Percentiles rank a stretch among this genome's conserved stretches.
These are phyloP conservation scores for Solanum paucissectum DNA, from an alignment of 257 asterid genomes.

Conservation along the genomic window DNA sequence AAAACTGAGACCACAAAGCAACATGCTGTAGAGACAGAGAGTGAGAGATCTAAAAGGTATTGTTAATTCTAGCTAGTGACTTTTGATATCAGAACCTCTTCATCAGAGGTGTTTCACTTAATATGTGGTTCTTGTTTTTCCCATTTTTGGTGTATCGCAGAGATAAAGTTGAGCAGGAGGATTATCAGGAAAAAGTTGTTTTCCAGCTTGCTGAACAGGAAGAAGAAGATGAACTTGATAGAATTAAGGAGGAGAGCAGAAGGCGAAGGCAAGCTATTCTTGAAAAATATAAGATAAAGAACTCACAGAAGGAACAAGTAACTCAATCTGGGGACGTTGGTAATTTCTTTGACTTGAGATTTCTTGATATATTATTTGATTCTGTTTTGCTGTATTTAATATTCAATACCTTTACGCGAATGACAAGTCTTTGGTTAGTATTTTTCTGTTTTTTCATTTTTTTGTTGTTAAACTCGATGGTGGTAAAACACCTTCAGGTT, in stretches of 20 bases:
- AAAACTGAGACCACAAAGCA: conserved; percentile 15
- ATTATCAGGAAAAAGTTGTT: conserved; percentile 58
- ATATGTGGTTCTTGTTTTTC: not conserved
- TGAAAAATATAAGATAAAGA: conserved; percentile 61
- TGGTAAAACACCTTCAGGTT: not conserved
- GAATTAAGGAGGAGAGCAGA: conserved; percentile 90
- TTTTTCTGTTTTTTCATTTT: not conserved
- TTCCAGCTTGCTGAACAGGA: conserved; percentile 77
- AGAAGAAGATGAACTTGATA: conserved; percentile 76
- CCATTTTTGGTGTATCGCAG: conserved; percentile 29
- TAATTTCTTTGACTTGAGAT: not conserved
- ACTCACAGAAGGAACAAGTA: conserved; percentile 21
- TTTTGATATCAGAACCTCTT: not conserved
- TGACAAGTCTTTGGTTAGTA: not conserved
- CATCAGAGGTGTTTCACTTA: not conserved
- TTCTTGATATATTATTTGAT: not conserved
- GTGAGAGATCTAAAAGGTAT: conserved; percentile 43
- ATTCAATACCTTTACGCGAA: not conserved
- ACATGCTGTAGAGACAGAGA: conserved; percentile 17
- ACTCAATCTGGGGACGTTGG: conserved; percentile 26
- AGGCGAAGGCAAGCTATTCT: conserved; percentile 82
- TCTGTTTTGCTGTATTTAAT: not conserved
- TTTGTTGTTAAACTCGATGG: not conserved
- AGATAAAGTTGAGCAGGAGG: conserved; percentile 61
- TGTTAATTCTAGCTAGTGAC: not conserved